Conservation (phyloP, 2,329 filamentous ascomycete species). For the Fonsecaea erecta region DNA sequence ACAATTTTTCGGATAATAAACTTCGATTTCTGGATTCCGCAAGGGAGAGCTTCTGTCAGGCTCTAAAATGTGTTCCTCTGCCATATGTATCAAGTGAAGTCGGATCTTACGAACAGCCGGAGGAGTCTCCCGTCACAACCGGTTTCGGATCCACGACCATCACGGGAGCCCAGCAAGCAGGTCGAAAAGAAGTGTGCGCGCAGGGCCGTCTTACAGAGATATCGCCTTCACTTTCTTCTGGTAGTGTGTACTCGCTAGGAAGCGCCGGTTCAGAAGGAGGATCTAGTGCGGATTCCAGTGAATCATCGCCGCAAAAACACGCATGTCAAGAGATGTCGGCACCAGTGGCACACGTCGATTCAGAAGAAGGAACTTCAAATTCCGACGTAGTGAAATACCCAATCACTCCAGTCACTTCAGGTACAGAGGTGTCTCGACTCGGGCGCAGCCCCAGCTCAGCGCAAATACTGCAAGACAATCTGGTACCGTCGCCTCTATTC, state of each 20-base stretch:
- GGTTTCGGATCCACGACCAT: background rate
- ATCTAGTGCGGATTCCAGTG: background rate
- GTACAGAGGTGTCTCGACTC: constrained; percentile 26
- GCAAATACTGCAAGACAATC: constrained; percentile 32
- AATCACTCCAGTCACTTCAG: constrained; percentile 8
- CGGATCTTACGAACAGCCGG: constrained; percentile 23
- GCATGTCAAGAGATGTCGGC: background rate
- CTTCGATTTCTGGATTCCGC: constrained; percentile 32
- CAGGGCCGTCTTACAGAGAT: background rate
- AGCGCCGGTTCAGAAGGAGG: background rate
- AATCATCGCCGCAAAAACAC: background rate
- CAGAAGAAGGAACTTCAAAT: background rate
- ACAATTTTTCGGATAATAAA: constrained; percentile 36
- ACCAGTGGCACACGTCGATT: background rate
- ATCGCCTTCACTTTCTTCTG: constrained; percentile 9
- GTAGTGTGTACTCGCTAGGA: constrained; percentile 17
- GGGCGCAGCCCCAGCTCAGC: constrained; percentile 29
- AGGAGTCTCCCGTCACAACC: constrained; percentile 14
- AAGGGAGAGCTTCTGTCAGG: constrained; percentile 30
- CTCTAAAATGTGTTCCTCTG: constrained; percentile 29
- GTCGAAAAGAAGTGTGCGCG: background rate
- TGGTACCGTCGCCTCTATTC: constrained; percentile 37
- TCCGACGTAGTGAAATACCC: background rate
- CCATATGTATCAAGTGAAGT: constrained; percentile 25
- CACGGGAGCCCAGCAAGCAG: background rate